These are phyloP conservation scores for Beauveria varroae DNA, from an alignment of 2,329 filamentous ascomycete genomes.

Conservation along the genomic window DNA sequence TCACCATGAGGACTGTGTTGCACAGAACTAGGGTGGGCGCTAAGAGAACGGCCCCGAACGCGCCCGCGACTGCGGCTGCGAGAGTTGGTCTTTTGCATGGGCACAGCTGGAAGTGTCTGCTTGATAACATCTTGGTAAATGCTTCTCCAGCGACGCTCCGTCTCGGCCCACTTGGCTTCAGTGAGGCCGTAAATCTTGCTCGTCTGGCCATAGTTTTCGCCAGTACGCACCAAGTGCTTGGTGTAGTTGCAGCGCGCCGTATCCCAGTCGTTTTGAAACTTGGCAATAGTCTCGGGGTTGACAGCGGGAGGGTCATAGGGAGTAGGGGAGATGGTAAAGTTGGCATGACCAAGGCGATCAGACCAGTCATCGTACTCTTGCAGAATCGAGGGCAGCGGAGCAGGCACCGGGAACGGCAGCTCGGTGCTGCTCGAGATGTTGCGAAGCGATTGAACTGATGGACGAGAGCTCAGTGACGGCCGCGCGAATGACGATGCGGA, in stretches of 20 bases:
- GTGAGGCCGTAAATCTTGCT: conserved; percentile 84
- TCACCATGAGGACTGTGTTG: conserved; percentile 28
- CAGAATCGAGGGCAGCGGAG: conserved; percentile 51
- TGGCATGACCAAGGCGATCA: conserved; percentile 78
- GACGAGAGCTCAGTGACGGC: conserved; percentile 68
- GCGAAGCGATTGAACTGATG: conserved; percentile 69
- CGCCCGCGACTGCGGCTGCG: conserved; percentile 34
- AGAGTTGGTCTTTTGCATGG: conserved; percentile 21
- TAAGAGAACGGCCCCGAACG: conserved; percentile 29
- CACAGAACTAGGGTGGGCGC: conserved; percentile 33
- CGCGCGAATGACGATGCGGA: conserved; percentile 18
- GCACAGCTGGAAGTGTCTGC: conserved; percentile 32
- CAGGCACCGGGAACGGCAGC: conserved; percentile 34
- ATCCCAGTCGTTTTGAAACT: conserved; percentile 74
- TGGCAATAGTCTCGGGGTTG: conserved; percentile 49
- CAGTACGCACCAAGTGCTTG: conserved; percentile 79
- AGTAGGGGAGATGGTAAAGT: conserved; percentile 79
- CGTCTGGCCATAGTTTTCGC: conserved; percentile 83
- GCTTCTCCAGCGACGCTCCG: conserved; percentile 65
- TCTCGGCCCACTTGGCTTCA: conserved; percentile 80
- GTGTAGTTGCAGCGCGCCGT: conserved; percentile 77
- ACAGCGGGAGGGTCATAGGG: conserved; percentile 65
- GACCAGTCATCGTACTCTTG: conserved; percentile 77
- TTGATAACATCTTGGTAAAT: conserved; percentile 59
- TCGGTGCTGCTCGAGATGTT: conserved; percentile 54